Base-by-base conservation (phyloP, 2,329 filamentous ascomycete genomes). In the Chaetothyriales sp. region DNA sequence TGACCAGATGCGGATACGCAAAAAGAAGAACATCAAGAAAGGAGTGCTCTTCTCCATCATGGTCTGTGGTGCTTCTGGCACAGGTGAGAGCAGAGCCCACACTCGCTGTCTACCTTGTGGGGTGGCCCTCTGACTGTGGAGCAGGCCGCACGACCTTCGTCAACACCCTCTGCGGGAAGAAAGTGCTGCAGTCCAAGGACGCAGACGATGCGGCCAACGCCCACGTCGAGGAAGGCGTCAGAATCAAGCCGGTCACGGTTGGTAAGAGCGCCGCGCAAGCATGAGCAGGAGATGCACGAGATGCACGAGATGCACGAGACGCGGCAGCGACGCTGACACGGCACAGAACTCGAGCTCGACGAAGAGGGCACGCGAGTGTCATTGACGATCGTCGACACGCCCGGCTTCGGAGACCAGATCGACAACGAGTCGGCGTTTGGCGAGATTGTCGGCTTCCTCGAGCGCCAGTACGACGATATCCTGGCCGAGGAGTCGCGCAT, bases 1-100 rank as follows among this genome's bases (percentile, higher is more conserved):
- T 44, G 52, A 49, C 48, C 71, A 88, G 82, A 87, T 94, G 73
- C 92, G 95, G 86, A 89, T 95, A 70, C 89, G 92, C 75, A 85
- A 88, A 74, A 98, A 98, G 90, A 98, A 98, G 86, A 97, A 98
- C 81, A 90, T 98, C 76, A 95, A 95, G 86, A 95, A 95, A 82
- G 92, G 92, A 69, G 97, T 98, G 69, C 92, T 98, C 79, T 98
- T 98, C 78, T 97, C 89, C 73, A 75, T 98, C 81, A 98, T 98
- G 92, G 92, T 98, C 67, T 97, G 92, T 70, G 92, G 92, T 77
- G 92, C 92, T 69, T 97, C 90, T 64, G 92, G 92, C 72, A 97
- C 92, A 73, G 92, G 89, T 95, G 82, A 66, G 82, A 66, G 79
- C 58, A 47, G 48, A 49, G 55, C 50, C 37, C 52, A 43, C n/a